These are phyloP conservation scores for Saturnispora saitoi DNA, from an alignment of 805 yeast species.

Conservation along the genomic window DNA sequence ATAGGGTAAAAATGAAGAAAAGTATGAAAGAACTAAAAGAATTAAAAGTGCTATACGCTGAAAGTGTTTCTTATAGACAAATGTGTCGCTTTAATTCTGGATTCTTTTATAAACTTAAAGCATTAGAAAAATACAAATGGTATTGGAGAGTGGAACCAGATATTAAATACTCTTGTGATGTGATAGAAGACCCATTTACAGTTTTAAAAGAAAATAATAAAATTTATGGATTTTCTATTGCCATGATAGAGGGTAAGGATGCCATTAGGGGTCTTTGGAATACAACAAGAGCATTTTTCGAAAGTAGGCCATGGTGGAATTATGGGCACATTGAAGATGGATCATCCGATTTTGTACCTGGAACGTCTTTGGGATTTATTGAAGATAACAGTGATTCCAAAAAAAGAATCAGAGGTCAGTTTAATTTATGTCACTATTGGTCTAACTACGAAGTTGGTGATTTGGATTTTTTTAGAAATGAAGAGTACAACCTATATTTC, in stretches of 20 bases:
- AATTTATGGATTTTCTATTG: conserved; percentile 42
- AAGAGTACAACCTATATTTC: conserved; percentile 46
- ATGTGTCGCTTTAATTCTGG: conserved; percentile 50
- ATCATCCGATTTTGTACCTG: conserved; percentile 25
- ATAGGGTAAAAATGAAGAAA: conserved; percentile 27
- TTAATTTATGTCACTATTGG: conserved; percentile 54
- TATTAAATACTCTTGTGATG: conserved; percentile 40
- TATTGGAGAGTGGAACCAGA: conserved; percentile 56
- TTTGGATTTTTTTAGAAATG: conserved; percentile 48
- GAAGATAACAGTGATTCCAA: conserved; percentile 34
- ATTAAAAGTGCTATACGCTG: conserved; percentile 45
- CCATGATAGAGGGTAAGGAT: conserved; percentile 38
- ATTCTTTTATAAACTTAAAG: conserved; percentile 44
- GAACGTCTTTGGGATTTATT: conserved; percentile 38
- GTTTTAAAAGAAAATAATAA: conserved; percentile 40
- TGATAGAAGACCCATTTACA: conserved; percentile 40
- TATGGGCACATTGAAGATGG: conserved; percentile 5
- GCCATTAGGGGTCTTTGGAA: conserved; percentile 46
- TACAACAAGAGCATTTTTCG: conserved; percentile 35
- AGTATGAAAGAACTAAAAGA: conserved; percentile 23
- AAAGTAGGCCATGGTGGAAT: conserved; percentile 13
- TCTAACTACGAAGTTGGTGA: conserved; percentile 61
- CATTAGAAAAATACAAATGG: conserved; percentile 39
- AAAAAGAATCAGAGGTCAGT: conserved; percentile 35
- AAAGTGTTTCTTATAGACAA: conserved; percentile 53